A percentile compares a stretch with the other conserved stretches of the same genome.
Conservation (phyloP, 2,329 filamentous ascomycete species). For the Clarireedia homoeocarpa region DNA sequence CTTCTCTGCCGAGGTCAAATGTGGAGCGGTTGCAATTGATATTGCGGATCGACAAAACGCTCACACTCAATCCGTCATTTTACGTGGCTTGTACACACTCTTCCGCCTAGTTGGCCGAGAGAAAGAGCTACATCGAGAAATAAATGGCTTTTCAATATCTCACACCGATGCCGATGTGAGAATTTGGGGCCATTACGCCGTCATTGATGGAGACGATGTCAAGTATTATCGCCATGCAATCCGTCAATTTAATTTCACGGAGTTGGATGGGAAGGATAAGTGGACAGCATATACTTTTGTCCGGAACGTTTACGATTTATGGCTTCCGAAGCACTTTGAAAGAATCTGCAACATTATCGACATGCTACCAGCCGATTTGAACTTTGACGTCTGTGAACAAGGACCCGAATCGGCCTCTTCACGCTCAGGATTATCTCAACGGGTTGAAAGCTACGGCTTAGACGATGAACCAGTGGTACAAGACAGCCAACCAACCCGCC, state of each 20-base stretch:
- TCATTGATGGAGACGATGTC: neutral
- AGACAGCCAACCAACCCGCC: neutral
- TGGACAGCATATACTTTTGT: neutral
- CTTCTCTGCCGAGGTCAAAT: constrained; percentile 41
- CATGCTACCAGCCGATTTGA: neutral
- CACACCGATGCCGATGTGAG: neutral
- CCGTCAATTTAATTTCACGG: neutral
- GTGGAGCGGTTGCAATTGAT: constrained; percentile 30
- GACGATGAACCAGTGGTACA: neutral
- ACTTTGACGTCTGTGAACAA: neutral
- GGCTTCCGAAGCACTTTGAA: neutral
- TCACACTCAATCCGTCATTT: constrained; percentile 20
- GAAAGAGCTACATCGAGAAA: neutral
- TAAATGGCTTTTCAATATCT: neutral
- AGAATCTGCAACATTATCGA: neutral
- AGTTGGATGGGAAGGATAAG: neutral
- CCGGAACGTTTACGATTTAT: neutral
- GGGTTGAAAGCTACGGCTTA: neutral
- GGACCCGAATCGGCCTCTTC: neutral
- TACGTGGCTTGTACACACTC: neutral
- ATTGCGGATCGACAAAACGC: constrained; percentile 30
- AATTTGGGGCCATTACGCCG: neutral
- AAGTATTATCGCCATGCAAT: neutral
- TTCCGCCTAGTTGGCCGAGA: neutral
- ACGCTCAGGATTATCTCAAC: neutral